Evolutionary conservation across 2,329 filamentous ascomycete genomes (phyloP), one percentile per base, ranked within the genome.

Genomic region (Cercospora sp.): DNA sequence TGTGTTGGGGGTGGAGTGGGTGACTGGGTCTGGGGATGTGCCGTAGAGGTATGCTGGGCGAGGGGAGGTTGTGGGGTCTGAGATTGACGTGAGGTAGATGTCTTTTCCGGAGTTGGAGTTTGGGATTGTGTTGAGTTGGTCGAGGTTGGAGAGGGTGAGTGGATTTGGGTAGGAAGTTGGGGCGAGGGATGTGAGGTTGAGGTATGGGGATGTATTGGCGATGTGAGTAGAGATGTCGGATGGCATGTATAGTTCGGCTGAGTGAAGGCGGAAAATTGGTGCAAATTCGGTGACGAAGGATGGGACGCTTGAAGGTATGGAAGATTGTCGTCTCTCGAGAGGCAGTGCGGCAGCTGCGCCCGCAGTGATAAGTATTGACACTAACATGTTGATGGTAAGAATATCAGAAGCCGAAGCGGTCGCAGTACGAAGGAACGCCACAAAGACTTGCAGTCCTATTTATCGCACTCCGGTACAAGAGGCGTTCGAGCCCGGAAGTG

Each of bases 1-100:
- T 2, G 84, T 85, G 42, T 81, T 79, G 1, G 81, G 76, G 0
- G 85, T 88, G 81, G 6, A 87, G 86, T 5, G 78, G 76, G 8
- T 73, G 73, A 72, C 87, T 81, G 0, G 88, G 88, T 6, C 78
- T 80, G 0, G 48, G 20, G 48, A 26, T 18, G 85, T 82, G 20
- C 89, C 89, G 31, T 81, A 76, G 53, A 84, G 75, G 80, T 81
- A 84, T 16, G 67, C 60, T 1, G 83, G 82, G 31, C 79, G 79
- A 5, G 72, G 67, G 26, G 65, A 33, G 8, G 64, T 72, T 3
- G 70, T 72, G 31, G 72, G 63, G 67, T 83, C 78, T 63, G 81
- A 77, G 39, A 78, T 80, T 33, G 81, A 83, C 0, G 82, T 83
- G 7, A 84, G 78, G 68, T 80, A 84, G n/a, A 82, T 71, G 39